A percentile compares a stretch with the other conserved stretches of the same genome.
Conservation (phyloP, 2,329 filamentous ascomycete genomes). For the Hymenoscyphus occultus region DNA sequence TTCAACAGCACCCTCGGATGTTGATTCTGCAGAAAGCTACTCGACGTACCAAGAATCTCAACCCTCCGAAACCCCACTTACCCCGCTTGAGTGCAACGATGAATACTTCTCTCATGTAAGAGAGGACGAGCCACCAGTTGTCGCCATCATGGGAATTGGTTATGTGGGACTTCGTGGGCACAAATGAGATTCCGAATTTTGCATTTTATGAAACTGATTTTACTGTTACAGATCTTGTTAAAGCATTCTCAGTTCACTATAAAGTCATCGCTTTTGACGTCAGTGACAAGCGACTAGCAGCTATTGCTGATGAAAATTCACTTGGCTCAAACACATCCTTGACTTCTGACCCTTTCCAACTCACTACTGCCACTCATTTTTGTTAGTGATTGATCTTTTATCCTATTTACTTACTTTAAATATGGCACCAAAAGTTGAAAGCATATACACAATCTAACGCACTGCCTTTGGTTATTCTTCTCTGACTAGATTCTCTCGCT, state of each 20-base stretch:
- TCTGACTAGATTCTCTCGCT: background rate
- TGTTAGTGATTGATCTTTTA: background rate
- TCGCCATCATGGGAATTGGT: conserved; percentile 51
- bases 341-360: conserved; percentile 24
- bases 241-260: conserved; percentile 3
- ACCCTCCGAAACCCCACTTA: background rate
- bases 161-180: conserved; percentile 39
- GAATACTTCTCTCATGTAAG: background rate
- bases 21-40: conserved; percentile 3
- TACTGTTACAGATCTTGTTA: background rate
- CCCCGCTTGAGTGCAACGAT: background rate
- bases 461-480: background rate
- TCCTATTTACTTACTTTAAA: background rate
- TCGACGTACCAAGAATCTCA: background rate
- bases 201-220: background rate
- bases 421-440: background rate
- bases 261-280: conserved; percentile 16
- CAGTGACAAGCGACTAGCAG: background rate
- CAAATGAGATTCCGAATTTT: background rate
- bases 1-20: conserved; percentile 1
- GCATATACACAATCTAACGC: background rate
- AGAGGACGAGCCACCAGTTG: conserved; percentile 33
- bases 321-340: background rate
- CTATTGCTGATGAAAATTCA: background rate
- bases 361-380: conserved; percentile 44